A percentile compares a stretch with the other conserved stretches of the same genome.
Evolutionary conservation across 225 moss, liverwort and hornwort genomes (phyloP).

Genomic region (Sphagnum contortum): DNA sequence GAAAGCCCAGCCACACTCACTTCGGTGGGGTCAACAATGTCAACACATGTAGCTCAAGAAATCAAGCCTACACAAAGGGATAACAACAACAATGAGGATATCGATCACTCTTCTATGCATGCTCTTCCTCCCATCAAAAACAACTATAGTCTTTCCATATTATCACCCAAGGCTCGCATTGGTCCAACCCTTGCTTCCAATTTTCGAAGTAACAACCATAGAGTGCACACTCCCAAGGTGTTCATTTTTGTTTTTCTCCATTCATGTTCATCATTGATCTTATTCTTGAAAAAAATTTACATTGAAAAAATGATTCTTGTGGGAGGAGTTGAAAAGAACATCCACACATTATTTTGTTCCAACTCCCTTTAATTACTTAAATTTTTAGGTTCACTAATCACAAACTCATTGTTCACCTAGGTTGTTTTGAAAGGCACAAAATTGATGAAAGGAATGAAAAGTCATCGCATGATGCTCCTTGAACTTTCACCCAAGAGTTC

Average conservation of each 20-base stretch:
- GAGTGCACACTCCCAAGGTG: constrained; percentile 90
- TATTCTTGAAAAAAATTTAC: no score
- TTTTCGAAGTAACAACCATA: constrained; percentile 40
- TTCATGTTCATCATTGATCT: no score
- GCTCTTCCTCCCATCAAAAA: constrained; percentile 76
- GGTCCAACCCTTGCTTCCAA: constrained; percentile 31
- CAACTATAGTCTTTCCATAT: constrained; percentile 44
- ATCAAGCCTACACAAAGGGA: constrained; percentile 43
- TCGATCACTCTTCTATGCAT: constrained; percentile 61
- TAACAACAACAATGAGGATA: constrained; percentile 29
- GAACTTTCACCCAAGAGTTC: constrained; percentile 48
- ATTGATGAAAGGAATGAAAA: constrained; percentile 42
- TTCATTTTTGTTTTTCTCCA: constrained; percentile 25
- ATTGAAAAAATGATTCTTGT: no score
- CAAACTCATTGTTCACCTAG: constrained; percentile 2
- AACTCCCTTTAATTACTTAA: no score
- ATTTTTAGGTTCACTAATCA: no score
- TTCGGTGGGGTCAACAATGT: constrained; percentile 60
- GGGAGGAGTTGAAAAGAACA: no score
- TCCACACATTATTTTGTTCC: no score
- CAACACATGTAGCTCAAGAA: constrained; percentile 48
- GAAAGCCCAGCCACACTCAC: constrained; percentile 65
- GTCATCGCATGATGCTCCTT: constrained; percentile 45
- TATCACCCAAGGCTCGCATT: constrained; percentile 50
- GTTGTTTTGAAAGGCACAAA: constrained; percentile 44